Evolutionary conservation across 2,329 filamentous ascomycete species (phyloP).

Genomic region (Pseudocercospora fijiensis): DNA sequence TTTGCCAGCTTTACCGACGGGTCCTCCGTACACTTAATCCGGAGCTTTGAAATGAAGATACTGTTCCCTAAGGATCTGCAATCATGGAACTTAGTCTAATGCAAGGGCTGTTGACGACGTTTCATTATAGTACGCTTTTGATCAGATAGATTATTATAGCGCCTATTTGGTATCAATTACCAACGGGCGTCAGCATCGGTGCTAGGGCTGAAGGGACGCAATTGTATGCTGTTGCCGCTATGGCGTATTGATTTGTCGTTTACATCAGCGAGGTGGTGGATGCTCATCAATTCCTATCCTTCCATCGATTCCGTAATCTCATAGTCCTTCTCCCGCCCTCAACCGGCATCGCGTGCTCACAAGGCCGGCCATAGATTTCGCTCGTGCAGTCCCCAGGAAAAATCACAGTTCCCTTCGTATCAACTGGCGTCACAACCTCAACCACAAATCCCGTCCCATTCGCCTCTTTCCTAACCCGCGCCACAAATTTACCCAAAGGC

Average conservation of each 20-base stretch:
- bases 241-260: neutral
- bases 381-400: neutral
- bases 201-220: neutral
- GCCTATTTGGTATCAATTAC: no score
- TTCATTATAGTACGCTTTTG: no score
- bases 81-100: no score
- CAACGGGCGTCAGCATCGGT: no score
- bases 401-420: neutral
- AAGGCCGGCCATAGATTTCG: neutral
- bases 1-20: neutral
- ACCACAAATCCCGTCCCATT: neutral
- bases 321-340: neutral
- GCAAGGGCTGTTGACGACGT: neutral
- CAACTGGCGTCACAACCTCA: neutral
- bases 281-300: neutral
- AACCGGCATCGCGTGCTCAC: neutral
- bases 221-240: neutral
- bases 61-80: no score
- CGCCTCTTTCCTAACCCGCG: neutral
- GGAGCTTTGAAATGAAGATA: no score
- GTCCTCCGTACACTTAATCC: no score
- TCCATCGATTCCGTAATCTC: neutral
- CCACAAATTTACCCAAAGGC: neutral
- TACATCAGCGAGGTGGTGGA: neutral
- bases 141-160: no score